Conservation (phyloP, 306 rosid genomes). For the Hippophae rhamnoides region DNA sequence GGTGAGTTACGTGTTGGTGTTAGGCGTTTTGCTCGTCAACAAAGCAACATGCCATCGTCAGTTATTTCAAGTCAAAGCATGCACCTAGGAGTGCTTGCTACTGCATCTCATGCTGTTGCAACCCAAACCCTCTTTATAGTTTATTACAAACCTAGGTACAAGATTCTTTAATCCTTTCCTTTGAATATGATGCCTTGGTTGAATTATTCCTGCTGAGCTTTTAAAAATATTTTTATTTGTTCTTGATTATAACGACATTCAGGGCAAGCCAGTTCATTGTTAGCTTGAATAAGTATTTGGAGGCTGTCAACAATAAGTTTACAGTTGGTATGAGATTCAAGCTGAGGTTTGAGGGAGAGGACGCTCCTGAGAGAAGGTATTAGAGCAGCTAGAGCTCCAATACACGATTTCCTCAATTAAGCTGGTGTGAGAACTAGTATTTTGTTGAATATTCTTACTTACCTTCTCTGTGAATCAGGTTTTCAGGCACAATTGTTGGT, state of each 20-base stretch:
- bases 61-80: slow-evolving; percentile 93
- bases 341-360: slow-evolving; percentile 92
- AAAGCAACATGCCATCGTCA: slow-evolving; percentile 77
- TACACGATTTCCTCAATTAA: not conserved
- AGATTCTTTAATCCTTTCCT: slow-evolving; percentile 6
- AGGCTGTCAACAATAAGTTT: slow-evolving; percentile 45
- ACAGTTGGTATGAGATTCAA: slow-evolving; percentile 67
- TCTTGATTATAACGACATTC: slow-evolving; percentile 11
- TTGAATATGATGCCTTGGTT: not conserved
- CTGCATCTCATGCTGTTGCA: slow-evolving; percentile 89
- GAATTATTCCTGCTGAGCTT: slow-evolving; percentile 3
- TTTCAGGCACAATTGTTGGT: slow-evolving; percentile 82
- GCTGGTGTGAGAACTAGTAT: not conserved
- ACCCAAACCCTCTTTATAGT: slow-evolving; percentile 70
- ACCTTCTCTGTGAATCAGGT: slow-evolving; percentile 37
- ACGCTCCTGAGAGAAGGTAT: slow-evolving; percentile 82
- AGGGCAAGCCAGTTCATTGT: slow-evolving; percentile 81
- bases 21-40: slow-evolving; percentile 72
- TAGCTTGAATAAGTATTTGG: slow-evolving; percentile 55
- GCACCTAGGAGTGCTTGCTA: slow-evolving; percentile 95
- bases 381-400: slow-evolving; percentile 4
- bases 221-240: slow-evolving; percentile 11
- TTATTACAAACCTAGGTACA: slow-evolving; percentile 84
- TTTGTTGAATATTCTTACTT: slow-evolving; percentile 14
- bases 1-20: slow-evolving; percentile 89